Base-by-base conservation (phyloP, 805 yeast species). In the Grigorovia yakushimaensis region DNA sequence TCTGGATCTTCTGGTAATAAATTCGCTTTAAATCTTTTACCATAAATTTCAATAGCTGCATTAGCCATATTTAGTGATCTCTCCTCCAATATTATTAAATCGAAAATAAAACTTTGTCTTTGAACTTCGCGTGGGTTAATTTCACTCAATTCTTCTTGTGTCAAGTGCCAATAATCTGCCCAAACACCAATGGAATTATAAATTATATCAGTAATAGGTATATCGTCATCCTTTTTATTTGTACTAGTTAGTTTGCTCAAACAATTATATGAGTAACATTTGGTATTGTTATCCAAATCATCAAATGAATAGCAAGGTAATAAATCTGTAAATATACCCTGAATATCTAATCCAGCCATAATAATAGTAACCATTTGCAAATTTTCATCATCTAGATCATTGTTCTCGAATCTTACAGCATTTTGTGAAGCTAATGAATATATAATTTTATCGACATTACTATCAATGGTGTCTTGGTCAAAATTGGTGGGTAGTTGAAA, bases 91-190 rank as follows among this genome's bases (percentile, higher is more conserved):
- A 79, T 71, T 24, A 87, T 77, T 43, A 86, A 66, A 59, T 87
- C 95, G 64, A 83, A 88, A 4, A 85, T 74, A 48, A 81, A 79
- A 47, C 86, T 81, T 60, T 87, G 95, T 36, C 79, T 72, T 55
- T 78, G 78, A n/a, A 79, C 70, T 47, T 78, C 77, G 10, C 64
- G 61, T 10, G 73, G 73, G 45, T 73, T 79, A 7, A 77, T 65
- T n/a, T 69, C 73, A 19, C 70, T 61, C 23, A 81, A 58, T 43
- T 79, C 82, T 21, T 75, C 78, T 2, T 73, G 71, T 0, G 81
- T 70, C 13, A 82, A 53, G 43, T 76, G 72, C 88, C 87, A 82
- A 55, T 79, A 82, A 9, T 77, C 71, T 0, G 79, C 77, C 88
- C 88, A 82, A 49, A 79, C 79, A 1, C 71, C 71, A 5, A 72